phyloP scores from a whole-genome alignment of 1,284 basidiomycete species.

The Pseudozyma pruni region DNA sequence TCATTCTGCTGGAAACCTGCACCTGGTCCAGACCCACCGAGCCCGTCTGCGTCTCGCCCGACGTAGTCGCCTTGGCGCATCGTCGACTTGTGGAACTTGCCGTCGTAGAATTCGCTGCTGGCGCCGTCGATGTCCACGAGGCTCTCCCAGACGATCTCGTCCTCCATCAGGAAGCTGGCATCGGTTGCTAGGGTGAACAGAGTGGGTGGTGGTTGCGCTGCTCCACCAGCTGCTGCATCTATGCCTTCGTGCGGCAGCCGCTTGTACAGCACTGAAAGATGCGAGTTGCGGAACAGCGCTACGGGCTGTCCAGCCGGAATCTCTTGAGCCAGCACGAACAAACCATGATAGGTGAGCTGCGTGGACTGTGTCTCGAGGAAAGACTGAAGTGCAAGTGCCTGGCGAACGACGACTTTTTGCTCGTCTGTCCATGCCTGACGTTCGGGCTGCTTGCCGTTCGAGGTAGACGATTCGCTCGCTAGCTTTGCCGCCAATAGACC shows the following conservation, averaged over 20 bases:
- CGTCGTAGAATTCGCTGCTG: slow-evolving; percentile 55
- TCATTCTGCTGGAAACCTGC: slow-evolving; percentile 22
- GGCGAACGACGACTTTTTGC: slow-evolving; percentile 19
- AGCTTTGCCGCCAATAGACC: slow-evolving; percentile 69
- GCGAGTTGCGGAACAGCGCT: slow-evolving; percentile 87
- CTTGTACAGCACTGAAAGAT: slow-evolving; percentile 82
- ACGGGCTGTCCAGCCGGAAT: slow-evolving; percentile 71
- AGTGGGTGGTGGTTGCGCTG: slow-evolving; percentile 26
- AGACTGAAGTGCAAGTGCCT: slow-evolving; percentile 39
- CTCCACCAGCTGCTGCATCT: background rate
- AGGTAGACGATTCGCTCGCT: slow-evolving; percentile 75
- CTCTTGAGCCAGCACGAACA: slow-evolving; percentile 71
- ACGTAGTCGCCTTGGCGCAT: slow-evolving; percentile 45
- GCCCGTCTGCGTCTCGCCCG: slow-evolving; percentile 14
- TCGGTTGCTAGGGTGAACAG: slow-evolving; percentile 86
- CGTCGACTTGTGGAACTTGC: slow-evolving; percentile 39
- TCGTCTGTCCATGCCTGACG: slow-evolving; percentile 28
- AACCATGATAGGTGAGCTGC: slow-evolving; percentile 84
- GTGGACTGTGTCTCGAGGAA: slow-evolving; percentile 79
- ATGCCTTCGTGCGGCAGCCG: slow-evolving; percentile 42
- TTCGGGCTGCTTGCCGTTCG: slow-evolving; percentile 67
- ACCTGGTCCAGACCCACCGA: slow-evolving; percentile 1
- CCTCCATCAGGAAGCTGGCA: slow-evolving; percentile 79
- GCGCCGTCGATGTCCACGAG: slow-evolving; percentile 85
- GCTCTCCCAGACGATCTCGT: slow-evolving; percentile 84